phyloP scores from a whole-genome alignment of 2,329 filamentous ascomycete species.

The Paecilomyces dactylethromorphus region DNA sequence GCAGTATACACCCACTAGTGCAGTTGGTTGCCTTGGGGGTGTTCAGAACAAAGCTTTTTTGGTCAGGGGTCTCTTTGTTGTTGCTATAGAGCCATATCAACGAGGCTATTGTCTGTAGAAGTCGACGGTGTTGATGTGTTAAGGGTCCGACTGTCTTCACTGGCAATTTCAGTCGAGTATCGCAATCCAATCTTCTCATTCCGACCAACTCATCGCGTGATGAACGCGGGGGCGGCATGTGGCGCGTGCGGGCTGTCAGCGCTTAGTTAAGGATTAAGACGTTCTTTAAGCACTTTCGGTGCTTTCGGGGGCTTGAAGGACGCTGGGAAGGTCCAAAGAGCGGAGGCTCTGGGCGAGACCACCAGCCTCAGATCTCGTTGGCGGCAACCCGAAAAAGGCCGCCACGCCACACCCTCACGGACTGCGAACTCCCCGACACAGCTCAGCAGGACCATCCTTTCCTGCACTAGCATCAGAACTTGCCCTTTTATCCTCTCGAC shows the following conservation, averaged over 20 bases:
- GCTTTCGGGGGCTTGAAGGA: not conserved
- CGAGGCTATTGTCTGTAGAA: too few species aligned
- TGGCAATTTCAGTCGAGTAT: not conserved
- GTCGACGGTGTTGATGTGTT: too few species aligned
- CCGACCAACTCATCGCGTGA: not conserved
- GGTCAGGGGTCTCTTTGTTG: too few species aligned
- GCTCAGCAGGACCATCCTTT: not conserved
- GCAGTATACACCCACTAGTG: too few species aligned
- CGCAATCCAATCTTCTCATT: not conserved
- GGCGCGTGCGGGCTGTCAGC: not conserved
- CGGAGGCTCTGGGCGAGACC: not conserved
- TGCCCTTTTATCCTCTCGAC: not conserved
- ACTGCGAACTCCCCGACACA: not conserved
- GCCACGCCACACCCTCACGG: not conserved
- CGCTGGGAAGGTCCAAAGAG: too few species aligned
- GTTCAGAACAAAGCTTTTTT: too few species aligned
- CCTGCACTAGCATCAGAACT: not conserved
- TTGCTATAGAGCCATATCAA: too few species aligned
- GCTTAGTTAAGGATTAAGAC: not conserved
- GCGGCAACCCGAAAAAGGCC: not conserved
- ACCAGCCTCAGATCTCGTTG: not conserved
- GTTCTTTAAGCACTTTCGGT: not conserved
- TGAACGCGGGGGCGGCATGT: not conserved
- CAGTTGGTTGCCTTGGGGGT: too few species aligned
- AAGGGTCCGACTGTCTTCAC: too few species aligned